Evolutionary conservation across 1,284 basidiomycete genomes (phyloP), one percentile per base, ranked within the genome.

Genomic region (Ceratobasidium sp.): DNA sequence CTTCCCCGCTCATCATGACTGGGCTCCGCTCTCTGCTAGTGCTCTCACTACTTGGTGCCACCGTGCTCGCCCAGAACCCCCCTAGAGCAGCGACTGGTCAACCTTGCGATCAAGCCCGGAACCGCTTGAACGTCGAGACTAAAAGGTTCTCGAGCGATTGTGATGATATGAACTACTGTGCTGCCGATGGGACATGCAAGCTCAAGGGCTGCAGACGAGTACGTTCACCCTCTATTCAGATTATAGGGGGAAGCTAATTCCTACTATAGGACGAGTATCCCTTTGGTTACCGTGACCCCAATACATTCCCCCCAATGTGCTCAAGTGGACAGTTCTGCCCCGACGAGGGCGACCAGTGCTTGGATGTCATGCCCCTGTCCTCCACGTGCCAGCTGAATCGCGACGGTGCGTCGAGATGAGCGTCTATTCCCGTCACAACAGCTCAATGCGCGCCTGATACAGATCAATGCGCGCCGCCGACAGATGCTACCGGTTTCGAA

Each of bases 121-220:
- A 86, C 77, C 85, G 84, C 72, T 80, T 91, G 62, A 87, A 91
- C 76, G 78, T 84, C 0, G 79, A 81, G 9, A 85, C 88, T 0
- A 87, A 86, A 79, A 85, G 85, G 73, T 86, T 90, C 78, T 77
- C 85, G 42, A 86, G 86, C 48, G 88, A 91, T 76, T 92, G 90
- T 78, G 84, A 85, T 74, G 83, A 87, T 42, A 83, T 81, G 64
- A 84, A 85, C 0, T 92, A 87, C 80, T 92, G 90, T 79, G 73
- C 76, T 12, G 18, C 54, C n/a, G 78, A 79, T 51, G 78, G 77
- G 12, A 80, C 78, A 0, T 84, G 83, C 74, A 75, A 77, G 33
- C 75, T 77, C 38, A 81, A 79, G 70, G 79, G 79, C 9, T 84
- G 83, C 74, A 76, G 83, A 81, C 67, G 73, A 78, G 78, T 53